Evolutionary conservation across 768 basidiomycete genomes (phyloP), one percentile per base, ranked within the genome.

Genomic region (Trametes maxima): DNA sequence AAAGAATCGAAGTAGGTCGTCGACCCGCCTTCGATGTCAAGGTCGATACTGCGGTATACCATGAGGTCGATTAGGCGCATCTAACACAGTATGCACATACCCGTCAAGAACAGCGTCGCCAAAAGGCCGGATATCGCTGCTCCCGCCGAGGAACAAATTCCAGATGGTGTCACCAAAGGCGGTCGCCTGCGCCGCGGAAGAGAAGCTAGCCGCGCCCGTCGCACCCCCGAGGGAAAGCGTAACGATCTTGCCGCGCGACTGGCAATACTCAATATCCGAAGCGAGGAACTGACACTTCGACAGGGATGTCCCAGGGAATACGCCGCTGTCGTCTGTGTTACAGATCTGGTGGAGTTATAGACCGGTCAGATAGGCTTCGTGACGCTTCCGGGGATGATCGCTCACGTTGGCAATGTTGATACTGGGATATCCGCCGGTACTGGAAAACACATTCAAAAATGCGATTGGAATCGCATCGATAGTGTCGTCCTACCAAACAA

Each of bases 71-170:
- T 3, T 28, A 3, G 47, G 13, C 47, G 12, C 40, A 13, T 33
- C 25, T 3, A 33, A 25, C 6, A 25, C 22, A 2, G 19, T 36
- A 3, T 33, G 12, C 13, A 62, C 71, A 17, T 48, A 89, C 88
- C 89, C 90, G 65, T 91, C 89, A 19, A 92, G 77, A 49, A 89
- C 79, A 2, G 88, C 90, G 58, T 65, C 73, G 19, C 90, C 90
- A 63, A 92, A 92, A 0, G 89, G 90, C 60, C 89, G 80, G 19
- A 83, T 87, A 33, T 68, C 68, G 59, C 81, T 83, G 0, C 74
- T 76, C 17, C 88, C 87, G 8, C 88, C 89, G 24, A 91, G 75
- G 72, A 90, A 89, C 55, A 87, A 55, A 66, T 88, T 76, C 89
- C 90, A 91, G 55, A 92, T 83, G 0, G 83, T 84, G 56, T 85